These are phyloP conservation scores for Lipomyces sp. DNA, from an alignment of 805 yeast genomes.

Conservation along the genomic window DNA sequence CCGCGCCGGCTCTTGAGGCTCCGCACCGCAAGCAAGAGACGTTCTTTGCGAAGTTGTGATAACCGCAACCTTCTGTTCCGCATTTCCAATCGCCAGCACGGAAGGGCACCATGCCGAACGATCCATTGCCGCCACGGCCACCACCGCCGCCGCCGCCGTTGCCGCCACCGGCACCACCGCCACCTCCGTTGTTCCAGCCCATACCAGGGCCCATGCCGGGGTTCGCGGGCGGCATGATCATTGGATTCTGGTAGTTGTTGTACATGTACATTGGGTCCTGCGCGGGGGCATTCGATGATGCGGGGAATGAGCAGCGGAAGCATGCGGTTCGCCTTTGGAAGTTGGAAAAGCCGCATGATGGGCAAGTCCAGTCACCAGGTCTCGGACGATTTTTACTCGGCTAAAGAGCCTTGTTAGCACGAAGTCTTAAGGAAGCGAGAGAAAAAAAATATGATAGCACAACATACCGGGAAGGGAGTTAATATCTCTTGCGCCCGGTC, in stretches of 20 bases:
- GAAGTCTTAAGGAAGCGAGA: neutral
- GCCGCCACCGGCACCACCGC: slow-evolving; percentile 26
- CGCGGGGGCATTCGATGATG: slow-evolving; percentile 61
- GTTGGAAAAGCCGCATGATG: slow-evolving; percentile 91
- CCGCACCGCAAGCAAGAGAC: slow-evolving; percentile 86
- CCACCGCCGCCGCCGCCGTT: slow-evolving; percentile 20
- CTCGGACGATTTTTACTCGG: slow-evolving; percentile 81
- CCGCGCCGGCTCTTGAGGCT: slow-evolving; percentile 51
- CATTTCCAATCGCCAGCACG: slow-evolving; percentile 98
- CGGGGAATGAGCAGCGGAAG: slow-evolving; percentile 88
- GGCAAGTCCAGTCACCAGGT: slow-evolving; percentile 99
- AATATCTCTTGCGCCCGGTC: slow-evolving; percentile 80
- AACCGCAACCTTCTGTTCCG: slow-evolving; percentile 68
- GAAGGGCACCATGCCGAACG: slow-evolving; percentile 68
- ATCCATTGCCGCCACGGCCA: slow-evolving; percentile 31
- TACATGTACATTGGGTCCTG: slow-evolving; percentile 54
- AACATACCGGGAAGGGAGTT: slow-evolving; percentile 64
- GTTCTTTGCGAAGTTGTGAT: slow-evolving; percentile 91
- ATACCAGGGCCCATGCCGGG: slow-evolving; percentile 25
- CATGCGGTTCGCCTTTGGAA: slow-evolving; percentile 93
- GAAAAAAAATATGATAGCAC: neutral
- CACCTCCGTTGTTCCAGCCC: slow-evolving; percentile 29
- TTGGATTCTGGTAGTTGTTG: slow-evolving; percentile 29
- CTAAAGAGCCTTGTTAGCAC: neutral
- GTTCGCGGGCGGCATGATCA: slow-evolving; percentile 16